Base-by-base conservation (phyloP, 1,284 basidiomycete species). In the Malassezia caprae region DNA sequence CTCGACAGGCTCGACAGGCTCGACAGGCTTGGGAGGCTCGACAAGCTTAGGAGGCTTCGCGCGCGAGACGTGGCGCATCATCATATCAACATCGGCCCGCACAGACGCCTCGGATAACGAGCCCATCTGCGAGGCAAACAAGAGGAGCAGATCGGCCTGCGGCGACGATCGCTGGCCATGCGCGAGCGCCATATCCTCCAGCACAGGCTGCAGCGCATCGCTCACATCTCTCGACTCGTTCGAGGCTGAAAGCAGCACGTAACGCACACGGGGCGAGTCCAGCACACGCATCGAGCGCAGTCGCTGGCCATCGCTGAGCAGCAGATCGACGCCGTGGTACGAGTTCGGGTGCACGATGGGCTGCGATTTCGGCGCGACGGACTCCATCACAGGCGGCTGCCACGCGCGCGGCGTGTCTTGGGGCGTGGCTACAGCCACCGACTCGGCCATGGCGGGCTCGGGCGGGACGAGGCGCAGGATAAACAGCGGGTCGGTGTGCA, bases 401-500 rank as follows among this genome's bases (percentile, higher is more conserved):
- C 41, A n/a, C 12, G 41, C 41, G 24, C 41, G 41, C 13, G 37
- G 37, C 19, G 37, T 39, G 19, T 39, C 37, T 12, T 19, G 37
- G 6, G 37, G 37, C 19, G 37, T 5, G 6, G n/a, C 37, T 1
- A 7, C 19, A 5, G 37, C 37, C 17, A 39, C 17, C 5, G 37
- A 39, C 37, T 39, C 37, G 37, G 17, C 19, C 37, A 39, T 39
- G 7, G 19, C 19, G 17, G 37, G 23, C n/a, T 28, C 27, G 19
- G 34, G 12, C 8, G 27, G 37, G 21, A 54, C 67, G 45, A 69
- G 64, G 17, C 74, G 63, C 27, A 98, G 81, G 52, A 93, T 79
- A 75, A 98, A 96, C 51, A 86, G 76, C 0, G 91, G 93, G 65
- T 98, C 93, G 32, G 86, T 83, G 0, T 82, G 77, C 17, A 80